Conservation (phyloP, 1,284 basidiomycete genomes). For the Papiliotrema nemorosa region DNA sequence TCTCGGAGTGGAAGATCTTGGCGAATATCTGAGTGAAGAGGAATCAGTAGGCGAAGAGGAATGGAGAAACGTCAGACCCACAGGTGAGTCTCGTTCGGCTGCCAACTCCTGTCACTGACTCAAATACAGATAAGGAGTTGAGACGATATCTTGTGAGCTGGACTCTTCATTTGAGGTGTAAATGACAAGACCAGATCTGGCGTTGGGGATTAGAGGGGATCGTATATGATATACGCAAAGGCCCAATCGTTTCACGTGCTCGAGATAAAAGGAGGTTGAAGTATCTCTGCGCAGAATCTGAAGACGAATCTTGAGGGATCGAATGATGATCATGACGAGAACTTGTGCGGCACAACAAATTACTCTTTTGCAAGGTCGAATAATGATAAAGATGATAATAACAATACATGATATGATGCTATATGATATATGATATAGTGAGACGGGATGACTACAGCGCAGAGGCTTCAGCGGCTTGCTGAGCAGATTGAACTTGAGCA, state of each 20-base stretch:
- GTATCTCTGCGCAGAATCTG: not conserved
- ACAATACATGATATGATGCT: too few relatives aligned
- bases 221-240: conserved; percentile 22
- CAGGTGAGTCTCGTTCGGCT: conserved; percentile 11
- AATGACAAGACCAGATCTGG: conserved; percentile 18
- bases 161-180: not conserved
- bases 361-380: too few relatives aligned
- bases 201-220: conserved; percentile 34
- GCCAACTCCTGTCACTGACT: too few relatives aligned
- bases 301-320: not conserved
- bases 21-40: conserved; percentile 19
- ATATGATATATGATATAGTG: too few relatives aligned
- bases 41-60: conserved; percentile 19
- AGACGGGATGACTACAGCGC: too few relatives aligned
- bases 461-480: too few relatives aligned
- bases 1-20: conserved; percentile 11
- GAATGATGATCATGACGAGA: not conserved
- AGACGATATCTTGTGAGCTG: conserved; percentile 27
- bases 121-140: conserved; percentile 25
- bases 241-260: conserved; percentile 16
- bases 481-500: too few relatives aligned
- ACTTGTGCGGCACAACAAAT: too few relatives aligned
- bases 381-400: too few relatives aligned
- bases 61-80: conserved; percentile 25
- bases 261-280: conserved; percentile 14